Percentiles rank a stretch among this genome's conserved stretches.
These are phyloP conservation scores for Schoenoplectus tabernaemontani DNA, from an alignment of 202 grass and related monocot genomes.

Conservation along the genomic window DNA sequence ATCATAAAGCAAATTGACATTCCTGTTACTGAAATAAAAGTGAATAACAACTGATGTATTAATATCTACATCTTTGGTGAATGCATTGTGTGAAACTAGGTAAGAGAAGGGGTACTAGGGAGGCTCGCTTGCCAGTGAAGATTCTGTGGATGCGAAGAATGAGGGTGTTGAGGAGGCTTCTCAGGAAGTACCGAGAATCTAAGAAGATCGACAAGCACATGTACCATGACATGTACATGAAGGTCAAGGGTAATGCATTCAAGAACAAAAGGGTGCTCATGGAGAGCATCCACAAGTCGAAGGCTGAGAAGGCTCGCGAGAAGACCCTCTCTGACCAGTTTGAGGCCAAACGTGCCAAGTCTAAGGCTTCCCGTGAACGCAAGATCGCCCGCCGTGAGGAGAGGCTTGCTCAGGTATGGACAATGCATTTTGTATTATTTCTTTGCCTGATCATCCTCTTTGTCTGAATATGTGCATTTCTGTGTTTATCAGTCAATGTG, in stretches of 20 bases:
- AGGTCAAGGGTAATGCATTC: slow-evolving; percentile 62
- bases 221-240: slow-evolving; percentile 81
- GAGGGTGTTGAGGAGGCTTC: slow-evolving; percentile 56
- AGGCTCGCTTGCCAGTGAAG: slow-evolving; percentile 74
- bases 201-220: slow-evolving; percentile 88
- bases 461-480: neutral
- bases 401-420: slow-evolving; percentile 51
- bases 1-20: neutral
- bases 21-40: neutral
- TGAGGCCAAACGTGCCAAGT: slow-evolving; percentile 70
- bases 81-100: slow-evolving; percentile 26
- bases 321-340: slow-evolving; percentile 68
- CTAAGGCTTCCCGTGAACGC: slow-evolving; percentile 54
- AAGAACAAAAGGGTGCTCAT: slow-evolving; percentile 83
- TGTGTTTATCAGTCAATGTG: neutral
- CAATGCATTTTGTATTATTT: neutral
- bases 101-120: slow-evolving; percentile 70
- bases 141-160: slow-evolving; percentile 73
- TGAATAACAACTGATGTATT: neutral
- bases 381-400: slow-evolving; percentile 66
- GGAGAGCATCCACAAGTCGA: slow-evolving; percentile 78
- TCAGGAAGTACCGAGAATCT: slow-evolving; percentile 57
- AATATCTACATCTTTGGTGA: neutral
- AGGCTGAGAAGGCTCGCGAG: slow-evolving; percentile 77
- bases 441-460: neutral